These are phyloP conservation scores for Scheffersomyces amazonensis DNA, from an alignment of 805 yeast species.

Conservation along the genomic window DNA sequence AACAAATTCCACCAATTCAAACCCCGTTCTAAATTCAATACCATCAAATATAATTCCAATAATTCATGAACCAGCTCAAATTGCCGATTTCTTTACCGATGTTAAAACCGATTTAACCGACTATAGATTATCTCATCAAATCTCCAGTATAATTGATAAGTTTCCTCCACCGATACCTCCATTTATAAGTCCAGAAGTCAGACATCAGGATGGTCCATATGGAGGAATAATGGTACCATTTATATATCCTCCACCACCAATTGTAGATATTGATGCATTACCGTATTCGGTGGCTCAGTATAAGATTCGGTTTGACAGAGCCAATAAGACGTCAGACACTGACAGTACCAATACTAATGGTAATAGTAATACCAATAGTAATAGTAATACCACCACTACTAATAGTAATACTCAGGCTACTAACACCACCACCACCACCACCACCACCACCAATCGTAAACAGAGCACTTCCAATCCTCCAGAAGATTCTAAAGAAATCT, in stretches of 20 bases:
- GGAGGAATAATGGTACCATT: constrained; percentile 43
- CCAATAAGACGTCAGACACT: background rate
- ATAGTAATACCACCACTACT: background rate
- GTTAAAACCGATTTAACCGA: constrained; percentile 13
- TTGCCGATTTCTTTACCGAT: constrained; percentile 35
- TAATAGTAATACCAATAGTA: background rate
- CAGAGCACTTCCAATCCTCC: background rate
- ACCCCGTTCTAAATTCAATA: constrained; percentile 32
- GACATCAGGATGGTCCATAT: background rate
- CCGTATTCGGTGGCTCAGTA: constrained; percentile 20
- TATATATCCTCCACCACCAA: constrained; percentile 42
- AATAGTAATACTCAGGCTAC: background rate
- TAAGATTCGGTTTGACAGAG: constrained; percentile 2
- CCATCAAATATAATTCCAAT: constrained; percentile 37
- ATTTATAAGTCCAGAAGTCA: constrained; percentile 6
- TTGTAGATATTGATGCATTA: constrained; percentile 15
- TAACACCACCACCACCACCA: background rate
- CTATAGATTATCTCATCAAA: constrained; percentile 14
- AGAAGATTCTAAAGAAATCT: background rate
- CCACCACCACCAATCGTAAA: background rate
- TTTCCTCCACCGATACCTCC: constrained; percentile 45
- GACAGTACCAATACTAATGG: constrained; percentile 1
- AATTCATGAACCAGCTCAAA: constrained; percentile 26
- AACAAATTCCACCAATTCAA: constrained; percentile 19
- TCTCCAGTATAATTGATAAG: constrained; percentile 17